Evolutionary conservation across 331 rosid species (phyloP).

Genomic region (Erythrophleum ivorense): DNA sequence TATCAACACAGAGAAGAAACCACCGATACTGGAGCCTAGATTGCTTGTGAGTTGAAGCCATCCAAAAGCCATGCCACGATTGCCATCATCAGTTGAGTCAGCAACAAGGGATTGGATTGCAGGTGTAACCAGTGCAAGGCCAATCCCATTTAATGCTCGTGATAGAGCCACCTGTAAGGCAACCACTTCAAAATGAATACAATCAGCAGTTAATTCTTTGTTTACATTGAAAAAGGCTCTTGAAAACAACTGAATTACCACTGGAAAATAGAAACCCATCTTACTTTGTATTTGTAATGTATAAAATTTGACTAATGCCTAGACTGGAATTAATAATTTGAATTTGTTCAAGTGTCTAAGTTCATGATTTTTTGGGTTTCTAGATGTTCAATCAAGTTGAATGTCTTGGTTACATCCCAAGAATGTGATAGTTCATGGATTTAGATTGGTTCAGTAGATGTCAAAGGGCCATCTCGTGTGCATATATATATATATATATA

Average conservation of each 20-base stretch:
- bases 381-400: not conserved
- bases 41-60: slow-evolving; percentile 94
- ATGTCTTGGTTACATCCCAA: not conserved
- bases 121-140: slow-evolving; percentile 91
- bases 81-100: slow-evolving; percentile 80
- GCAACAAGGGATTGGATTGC: slow-evolving; percentile 97
- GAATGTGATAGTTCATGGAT: not conserved
- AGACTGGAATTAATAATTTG: not conserved
- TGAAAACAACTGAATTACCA: not conserved
- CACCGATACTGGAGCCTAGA: slow-evolving; percentile 83
- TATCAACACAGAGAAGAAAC: slow-evolving; percentile 73
- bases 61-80: slow-evolving; percentile 90
- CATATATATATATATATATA: not conserved
- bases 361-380: not conserved
- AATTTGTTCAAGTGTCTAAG: not conserved
- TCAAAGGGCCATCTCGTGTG: not conserved
- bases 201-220: slow-evolving; percentile 38
- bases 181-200: slow-evolving; percentile 50
- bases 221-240: slow-evolving; percentile 1
- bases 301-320: not conserved
- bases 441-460: not conserved
- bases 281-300: not conserved
- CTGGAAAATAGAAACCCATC: not conserved
- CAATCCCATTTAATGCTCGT: slow-evolving; percentile 91
- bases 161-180: slow-evolving; percentile 81